Base-by-base conservation (phyloP, 2,329 filamentous ascomycete species). In the Bretziella fagacearum region DNA sequence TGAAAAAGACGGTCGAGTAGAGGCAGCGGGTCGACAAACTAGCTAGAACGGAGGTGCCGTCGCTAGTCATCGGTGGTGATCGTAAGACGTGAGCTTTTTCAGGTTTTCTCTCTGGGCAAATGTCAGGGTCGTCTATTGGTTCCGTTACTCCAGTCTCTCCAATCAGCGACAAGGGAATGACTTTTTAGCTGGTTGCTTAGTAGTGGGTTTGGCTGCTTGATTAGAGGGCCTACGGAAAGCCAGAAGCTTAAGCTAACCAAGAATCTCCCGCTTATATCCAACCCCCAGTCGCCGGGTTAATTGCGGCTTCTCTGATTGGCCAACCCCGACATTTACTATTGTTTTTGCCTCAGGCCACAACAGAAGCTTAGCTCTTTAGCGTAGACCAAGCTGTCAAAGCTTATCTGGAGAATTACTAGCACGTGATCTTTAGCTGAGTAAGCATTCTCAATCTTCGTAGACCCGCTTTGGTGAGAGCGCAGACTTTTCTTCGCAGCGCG, bases 291-390 rank as follows among this genome's bases (percentile, higher is more conserved):
- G 44, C 47, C 37, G 42, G 44, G 22, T 45, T 41, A 50, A 52
- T 67, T 65, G 65, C 61, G 54, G 57, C 52, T 44, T 50, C 56
- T 52, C 53, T 66, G 59, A 68, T 68, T 68, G 65, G 65, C 52
- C 53, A 49, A 49, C 45, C 25, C 45, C 17, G 30, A 32, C 33
- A 33, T 43, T 33, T 30, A 23, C 33, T 30, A 36, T 17, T 20
- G 23, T 36, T 17, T n/a, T 1, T 60, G 64, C 64, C 64, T 66
- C 53, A 66, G 64, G 64, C 55, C 52, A 42, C 39, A 47, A 45
- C 8, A 4, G 17, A 44, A 33, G 30, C 23, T n/a, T n/a, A n/a
- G n/a, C n/a, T n/a, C n/a, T n/a, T n/a, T n/a, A n/a, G n/a, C n/a
- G n/a, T n/a, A n/a, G n/a, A n/a, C n/a, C n/a, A n/a, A n/a, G n/a